These are phyloP conservation scores for Sporothrix luriei DNA, from an alignment of 2,329 filamentous ascomycete species.

Conservation along the genomic window DNA sequence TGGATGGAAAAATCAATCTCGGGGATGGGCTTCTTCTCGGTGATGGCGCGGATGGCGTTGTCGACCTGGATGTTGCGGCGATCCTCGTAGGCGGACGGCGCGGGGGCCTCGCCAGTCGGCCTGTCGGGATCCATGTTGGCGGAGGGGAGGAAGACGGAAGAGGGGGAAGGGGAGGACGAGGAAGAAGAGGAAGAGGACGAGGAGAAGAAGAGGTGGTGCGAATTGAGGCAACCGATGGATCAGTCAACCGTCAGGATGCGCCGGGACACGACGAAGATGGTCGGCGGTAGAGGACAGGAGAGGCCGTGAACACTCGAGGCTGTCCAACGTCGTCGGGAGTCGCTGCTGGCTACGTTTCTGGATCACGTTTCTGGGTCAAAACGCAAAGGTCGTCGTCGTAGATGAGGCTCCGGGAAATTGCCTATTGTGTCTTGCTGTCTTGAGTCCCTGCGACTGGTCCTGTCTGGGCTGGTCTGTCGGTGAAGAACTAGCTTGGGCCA, in stretches of 20 bases:
- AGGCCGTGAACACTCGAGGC: neutral
- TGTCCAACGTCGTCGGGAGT: no score
- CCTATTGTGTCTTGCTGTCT: neutral
- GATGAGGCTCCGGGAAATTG: constrained; percentile 7
- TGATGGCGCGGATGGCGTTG: constrained; percentile 88
- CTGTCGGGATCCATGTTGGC: constrained; percentile 54
- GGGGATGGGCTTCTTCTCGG: constrained; percentile 90
- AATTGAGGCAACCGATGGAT: neutral
- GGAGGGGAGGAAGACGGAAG: neutral
- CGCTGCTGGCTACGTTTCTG: no score
- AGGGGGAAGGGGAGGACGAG: neutral
- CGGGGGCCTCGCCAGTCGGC: constrained; percentile 43
- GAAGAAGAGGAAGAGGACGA: neutral
- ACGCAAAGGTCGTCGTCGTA: neutral
- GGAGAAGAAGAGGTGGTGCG: neutral
- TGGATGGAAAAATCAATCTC: constrained; percentile 99
- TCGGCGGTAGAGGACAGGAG: no score
- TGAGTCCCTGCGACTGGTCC: neutral
- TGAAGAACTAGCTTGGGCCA: constrained; percentile 10
- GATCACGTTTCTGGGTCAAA: neutral
- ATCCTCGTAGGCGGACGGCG: constrained; percentile 43
- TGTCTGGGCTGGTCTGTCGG: constrained; percentile 2
- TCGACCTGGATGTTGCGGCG: constrained; percentile 69
- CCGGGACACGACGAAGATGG: no score
- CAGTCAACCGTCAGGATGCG: neutral